These are phyloP conservation scores for Citrus maxima DNA, from an alignment of 345 rosid species.

Conservation along the genomic window DNA sequence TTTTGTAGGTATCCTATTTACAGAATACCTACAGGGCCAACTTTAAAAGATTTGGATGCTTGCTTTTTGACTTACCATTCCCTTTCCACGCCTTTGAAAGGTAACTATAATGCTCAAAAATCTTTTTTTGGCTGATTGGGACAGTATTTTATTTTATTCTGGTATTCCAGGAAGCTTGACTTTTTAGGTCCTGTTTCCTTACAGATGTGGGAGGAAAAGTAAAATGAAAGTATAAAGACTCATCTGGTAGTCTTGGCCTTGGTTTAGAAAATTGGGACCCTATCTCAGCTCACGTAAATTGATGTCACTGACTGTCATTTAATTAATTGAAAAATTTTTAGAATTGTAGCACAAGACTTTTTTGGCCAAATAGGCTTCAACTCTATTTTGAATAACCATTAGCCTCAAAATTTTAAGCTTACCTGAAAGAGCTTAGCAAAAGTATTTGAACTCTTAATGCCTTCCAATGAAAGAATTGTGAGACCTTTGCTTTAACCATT, in stretches of 20 bases:
- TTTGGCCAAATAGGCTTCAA: neutral
- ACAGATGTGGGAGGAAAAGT: neutral
- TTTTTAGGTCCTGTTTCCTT: neutral
- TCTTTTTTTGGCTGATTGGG: neutral
- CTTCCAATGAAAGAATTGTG: neutral
- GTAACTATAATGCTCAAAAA: slow-evolving; percentile 12
- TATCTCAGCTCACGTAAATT: neutral
- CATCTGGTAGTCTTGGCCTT: neutral
- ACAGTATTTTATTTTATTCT: neutral
- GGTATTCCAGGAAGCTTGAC: neutral
- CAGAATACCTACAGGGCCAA: slow-evolving; percentile 38
- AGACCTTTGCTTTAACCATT: neutral
- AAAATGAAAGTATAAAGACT: neutral
- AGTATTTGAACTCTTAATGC: neutral
- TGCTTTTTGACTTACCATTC: slow-evolving; percentile 38
- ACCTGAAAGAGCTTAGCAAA: neutral
- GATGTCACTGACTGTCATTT: neutral
- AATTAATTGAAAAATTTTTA: neutral
- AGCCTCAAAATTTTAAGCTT: neutral
- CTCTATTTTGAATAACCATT: neutral
- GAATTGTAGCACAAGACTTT: neutral
- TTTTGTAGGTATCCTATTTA: slow-evolving; percentile 39
- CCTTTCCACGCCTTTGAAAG: slow-evolving; percentile 29
- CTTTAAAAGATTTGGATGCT: slow-evolving; percentile 40
- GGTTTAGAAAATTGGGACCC: neutral